Percentiles rank a stretch among this genome's conserved stretches.
phyloP scores from a whole-genome alignment of 768 basidiomycete genomes.

The Pholiota microspora region DNA sequence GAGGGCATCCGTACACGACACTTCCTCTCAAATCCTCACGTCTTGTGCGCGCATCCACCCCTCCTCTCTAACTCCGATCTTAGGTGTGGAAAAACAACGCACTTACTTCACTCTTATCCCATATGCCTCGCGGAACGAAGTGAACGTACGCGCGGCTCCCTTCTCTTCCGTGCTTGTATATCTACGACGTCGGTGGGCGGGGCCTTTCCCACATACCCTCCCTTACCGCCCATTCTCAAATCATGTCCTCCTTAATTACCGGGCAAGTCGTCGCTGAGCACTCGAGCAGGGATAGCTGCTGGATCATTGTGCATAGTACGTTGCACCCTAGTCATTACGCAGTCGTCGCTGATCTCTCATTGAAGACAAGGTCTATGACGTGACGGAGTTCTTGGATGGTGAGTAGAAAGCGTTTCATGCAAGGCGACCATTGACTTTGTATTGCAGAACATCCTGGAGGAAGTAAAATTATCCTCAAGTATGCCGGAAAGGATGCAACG shows the following conservation, averaged over 20 bases:
- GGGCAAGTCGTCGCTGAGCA: constrained; percentile 30
- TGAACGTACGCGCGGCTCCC: constrained; percentile 13
- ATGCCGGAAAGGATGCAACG: constrained; percentile 72
- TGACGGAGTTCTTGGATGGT: constrained; percentile 77
- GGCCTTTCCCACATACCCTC: background rate
- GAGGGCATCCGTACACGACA: too few relatives aligned
- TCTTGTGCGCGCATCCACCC: too few relatives aligned
- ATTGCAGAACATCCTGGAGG: constrained; percentile 75
- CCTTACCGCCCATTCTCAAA: background rate
- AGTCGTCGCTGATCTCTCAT: background rate
- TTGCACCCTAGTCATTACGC: constrained; percentile 4
- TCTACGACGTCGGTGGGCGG: constrained; percentile 7
- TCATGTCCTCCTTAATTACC: constrained; percentile 29
- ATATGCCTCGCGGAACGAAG: constrained; percentile 12
- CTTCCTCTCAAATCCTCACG: too few relatives aligned
- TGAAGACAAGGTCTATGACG: constrained; percentile 72
- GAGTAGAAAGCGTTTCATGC: too few relatives aligned
- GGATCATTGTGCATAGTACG: constrained; percentile 80
- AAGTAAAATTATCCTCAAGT: constrained; percentile 80
- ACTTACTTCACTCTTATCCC: background rate
- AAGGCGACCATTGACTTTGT: too few relatives aligned
- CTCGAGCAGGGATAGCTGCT: constrained; percentile 32
- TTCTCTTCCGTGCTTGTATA: constrained; percentile 20
- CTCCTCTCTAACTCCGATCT: constrained; percentile 37
- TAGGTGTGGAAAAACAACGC: background rate